A percentile compares a stretch with the other conserved stretches of the same genome.
Evolutionary conservation across 2,329 filamentous ascomycete genomes (phyloP).

Genomic region (Claviceps pusilla): DNA sequence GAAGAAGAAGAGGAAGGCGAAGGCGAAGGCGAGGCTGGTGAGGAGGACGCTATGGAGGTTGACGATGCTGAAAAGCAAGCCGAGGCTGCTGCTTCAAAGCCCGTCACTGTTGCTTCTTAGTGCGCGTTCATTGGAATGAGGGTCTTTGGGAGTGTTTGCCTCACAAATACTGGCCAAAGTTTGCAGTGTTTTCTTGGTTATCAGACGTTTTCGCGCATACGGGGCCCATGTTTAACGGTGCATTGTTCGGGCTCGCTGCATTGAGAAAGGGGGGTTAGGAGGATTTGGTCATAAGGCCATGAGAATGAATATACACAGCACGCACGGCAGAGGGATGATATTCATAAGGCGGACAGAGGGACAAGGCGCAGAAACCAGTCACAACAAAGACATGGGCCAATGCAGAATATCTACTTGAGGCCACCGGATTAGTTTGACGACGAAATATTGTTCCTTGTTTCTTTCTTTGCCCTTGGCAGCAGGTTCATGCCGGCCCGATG

Average conservation of each 20-base stretch:
- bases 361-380: too few species aligned
- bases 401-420: neutral
- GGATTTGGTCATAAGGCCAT: neutral
- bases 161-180: neutral
- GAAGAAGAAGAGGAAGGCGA: slow-evolving; percentile 40
- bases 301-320: neutral
- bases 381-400: neutral
- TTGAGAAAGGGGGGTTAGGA: neutral
- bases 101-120: slow-evolving; percentile 22
- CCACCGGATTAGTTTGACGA: too few species aligned
- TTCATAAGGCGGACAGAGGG: neutral
- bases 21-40: slow-evolving; percentile 16
- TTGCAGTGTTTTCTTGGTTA: neutral
- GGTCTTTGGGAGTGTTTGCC: neutral
- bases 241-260: neutral
- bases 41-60: slow-evolving; percentile 35
- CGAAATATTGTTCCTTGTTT: too few species aligned
- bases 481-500: too few species aligned
- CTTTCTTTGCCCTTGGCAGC: too few species aligned
- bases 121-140: neutral
- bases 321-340: neutral
- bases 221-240: neutral
- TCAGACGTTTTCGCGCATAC: neutral
- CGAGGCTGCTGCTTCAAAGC: slow-evolving; percentile 16
- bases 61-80: slow-evolving; percentile 25